Conservation (phyloP, 306 rosid species). For the Quercus suber region DNA sequence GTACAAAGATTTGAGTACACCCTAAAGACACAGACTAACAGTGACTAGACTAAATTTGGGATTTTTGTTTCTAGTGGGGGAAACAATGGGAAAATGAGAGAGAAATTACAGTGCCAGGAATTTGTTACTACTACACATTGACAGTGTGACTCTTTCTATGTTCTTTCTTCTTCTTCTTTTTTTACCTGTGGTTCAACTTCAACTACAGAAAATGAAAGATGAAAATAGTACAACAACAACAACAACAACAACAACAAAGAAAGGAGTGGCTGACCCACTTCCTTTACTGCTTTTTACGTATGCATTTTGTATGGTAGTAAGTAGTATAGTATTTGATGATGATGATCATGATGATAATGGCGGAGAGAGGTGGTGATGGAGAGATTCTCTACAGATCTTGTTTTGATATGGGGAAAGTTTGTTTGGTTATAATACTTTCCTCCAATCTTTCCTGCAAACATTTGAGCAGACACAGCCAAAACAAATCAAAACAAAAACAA, state of each 20-base stretch:
- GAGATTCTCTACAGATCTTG: slow-evolving; percentile 59
- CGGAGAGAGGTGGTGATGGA: slow-evolving; percentile 17
- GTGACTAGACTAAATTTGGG: slow-evolving; percentile 28
- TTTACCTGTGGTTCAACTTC: slow-evolving; percentile 71
- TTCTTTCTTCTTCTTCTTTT: slow-evolving; percentile 13
- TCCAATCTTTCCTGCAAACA: slow-evolving; percentile 46
- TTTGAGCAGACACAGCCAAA: slow-evolving; percentile 6
- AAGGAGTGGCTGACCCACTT: slow-evolving; percentile 62
- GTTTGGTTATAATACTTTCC: slow-evolving; percentile 33
- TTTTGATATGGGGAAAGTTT: slow-evolving; percentile 27
- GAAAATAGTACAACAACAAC: slow-evolving; percentile 47
- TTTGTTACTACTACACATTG: slow-evolving; percentile 32
- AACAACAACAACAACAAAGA: slow-evolving; percentile 22
- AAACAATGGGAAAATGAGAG: slow-evolving; percentile 2
- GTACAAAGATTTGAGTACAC: slow-evolving; percentile 54
- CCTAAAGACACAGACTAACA: slow-evolving; percentile 35
- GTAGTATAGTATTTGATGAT: slow-evolving; percentile 57
- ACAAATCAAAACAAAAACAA: slow-evolving; percentile 8
- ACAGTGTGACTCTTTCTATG: slow-evolving; percentile 33
- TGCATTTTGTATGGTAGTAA: slow-evolving; percentile 88
- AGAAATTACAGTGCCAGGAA: slow-evolving; percentile 46
- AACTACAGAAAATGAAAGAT: slow-evolving; percentile 47
- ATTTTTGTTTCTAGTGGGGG: slow-evolving; percentile 27
- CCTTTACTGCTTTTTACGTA: slow-evolving; percentile 63
- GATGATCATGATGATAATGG: slow-evolving; percentile 10